Percentiles rank a stretch among this genome's conserved stretches.
These are phyloP conservation scores for Lipomyces yamadae DNA, from an alignment of 805 yeast species.

Conservation along the genomic window DNA sequence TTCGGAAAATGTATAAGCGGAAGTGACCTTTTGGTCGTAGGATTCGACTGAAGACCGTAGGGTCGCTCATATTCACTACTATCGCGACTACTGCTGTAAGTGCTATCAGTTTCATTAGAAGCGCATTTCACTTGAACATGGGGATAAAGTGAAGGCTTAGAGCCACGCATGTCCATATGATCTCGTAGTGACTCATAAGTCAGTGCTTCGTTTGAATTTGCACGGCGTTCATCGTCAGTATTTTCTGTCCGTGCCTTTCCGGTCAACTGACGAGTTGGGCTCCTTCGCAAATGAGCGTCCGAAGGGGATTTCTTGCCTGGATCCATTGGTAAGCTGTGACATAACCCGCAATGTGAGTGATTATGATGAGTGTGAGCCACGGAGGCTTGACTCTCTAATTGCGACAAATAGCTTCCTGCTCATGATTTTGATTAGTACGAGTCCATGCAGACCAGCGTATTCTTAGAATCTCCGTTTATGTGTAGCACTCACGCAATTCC, in stretches of 20 bases:
- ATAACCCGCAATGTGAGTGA: neutral
- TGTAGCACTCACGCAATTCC: slow-evolving; percentile 25
- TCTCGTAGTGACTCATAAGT: neutral
- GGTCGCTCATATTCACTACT: neutral
- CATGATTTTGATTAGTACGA: neutral
- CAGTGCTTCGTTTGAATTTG: neutral
- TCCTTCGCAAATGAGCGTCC: neutral
- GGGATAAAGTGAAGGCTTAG: neutral
- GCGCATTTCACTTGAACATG: slow-evolving; percentile 6
- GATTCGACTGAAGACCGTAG: neutral
- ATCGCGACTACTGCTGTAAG: neutral
- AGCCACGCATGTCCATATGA: neutral
- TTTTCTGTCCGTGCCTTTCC: slow-evolving; percentile 20
- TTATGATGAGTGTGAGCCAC: slow-evolving; percentile 1
- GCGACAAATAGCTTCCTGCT: slow-evolving; percentile 25
- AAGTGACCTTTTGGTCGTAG: slow-evolving; percentile 15
- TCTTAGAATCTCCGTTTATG: no score
- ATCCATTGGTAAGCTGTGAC: neutral
- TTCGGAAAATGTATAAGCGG: slow-evolving; percentile 25
- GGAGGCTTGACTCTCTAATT: slow-evolving; percentile 24
- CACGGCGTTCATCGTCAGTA: neutral
- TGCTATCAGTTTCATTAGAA: slow-evolving; percentile 13
- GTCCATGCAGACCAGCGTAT: neutral
- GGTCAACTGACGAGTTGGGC: slow-evolving; percentile 5
- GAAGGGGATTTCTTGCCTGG: slow-evolving; percentile 2